These are phyloP conservation scores for Alternaria novae-zelandiae DNA, from an alignment of 2,329 filamentous ascomycete species.

Conservation along the genomic window DNA sequence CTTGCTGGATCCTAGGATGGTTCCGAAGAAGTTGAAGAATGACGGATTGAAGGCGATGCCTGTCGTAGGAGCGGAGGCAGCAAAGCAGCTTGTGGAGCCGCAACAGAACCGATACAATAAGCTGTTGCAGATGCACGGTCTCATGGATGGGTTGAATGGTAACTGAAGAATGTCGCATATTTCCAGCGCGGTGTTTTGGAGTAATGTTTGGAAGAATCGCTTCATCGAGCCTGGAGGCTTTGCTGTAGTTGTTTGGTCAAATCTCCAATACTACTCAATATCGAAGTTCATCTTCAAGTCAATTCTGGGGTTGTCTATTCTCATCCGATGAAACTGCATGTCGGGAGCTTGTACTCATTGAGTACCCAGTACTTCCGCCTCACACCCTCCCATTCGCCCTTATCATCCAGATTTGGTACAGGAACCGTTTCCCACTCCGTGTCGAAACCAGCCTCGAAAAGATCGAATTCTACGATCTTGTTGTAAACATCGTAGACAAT, in stretches of 20 bases:
- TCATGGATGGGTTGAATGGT: slow-evolving; percentile 38
- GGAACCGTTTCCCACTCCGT: slow-evolving; percentile 82
- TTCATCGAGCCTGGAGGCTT: not conserved
- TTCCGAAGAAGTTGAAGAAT: slow-evolving; percentile 52
- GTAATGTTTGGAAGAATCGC: not conserved
- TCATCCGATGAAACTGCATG: slow-evolving; percentile 75
- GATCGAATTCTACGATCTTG: slow-evolving; percentile 86
- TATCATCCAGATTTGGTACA: slow-evolving; percentile 73
- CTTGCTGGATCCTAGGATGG: slow-evolving; percentile 60
- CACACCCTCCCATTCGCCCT: slow-evolving; percentile 87
- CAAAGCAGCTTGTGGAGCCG: slow-evolving; percentile 51
- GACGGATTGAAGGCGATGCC: slow-evolving; percentile 51
- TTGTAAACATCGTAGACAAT: slow-evolving; percentile 97
- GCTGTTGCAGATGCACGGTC: slow-evolving; percentile 44
- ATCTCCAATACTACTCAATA: not conserved
- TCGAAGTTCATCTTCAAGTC: not conserved
- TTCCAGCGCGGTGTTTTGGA: slow-evolving; percentile 12
- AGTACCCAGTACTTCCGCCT: slow-evolving; percentile 89
- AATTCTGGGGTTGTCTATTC: not conserved
- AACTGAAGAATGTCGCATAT: slow-evolving; percentile 6
- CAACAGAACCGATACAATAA: slow-evolving; percentile 50
- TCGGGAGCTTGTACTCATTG: slow-evolving; percentile 75
- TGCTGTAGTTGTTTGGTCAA: not conserved
- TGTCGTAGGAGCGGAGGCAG: slow-evolving; percentile 50
- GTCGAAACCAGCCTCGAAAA: slow-evolving; percentile 87